Percentiles rank a stretch among this genome's conserved stretches.
Evolutionary conservation across 371 early-diverging fungal genomes (phyloP).

Genomic region (Capillidium heterosporum): DNA sequence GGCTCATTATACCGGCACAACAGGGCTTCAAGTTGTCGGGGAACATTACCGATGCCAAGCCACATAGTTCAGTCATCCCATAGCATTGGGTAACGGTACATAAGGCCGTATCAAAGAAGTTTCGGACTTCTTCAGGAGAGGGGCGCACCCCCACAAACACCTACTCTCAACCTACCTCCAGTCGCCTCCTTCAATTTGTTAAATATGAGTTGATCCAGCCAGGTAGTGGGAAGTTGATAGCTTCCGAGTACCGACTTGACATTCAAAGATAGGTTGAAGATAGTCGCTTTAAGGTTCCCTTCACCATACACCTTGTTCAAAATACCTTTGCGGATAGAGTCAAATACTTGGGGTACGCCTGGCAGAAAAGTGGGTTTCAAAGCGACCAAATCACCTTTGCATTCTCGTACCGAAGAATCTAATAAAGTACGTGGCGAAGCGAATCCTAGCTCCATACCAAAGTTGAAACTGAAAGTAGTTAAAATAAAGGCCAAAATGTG

Average conservation of each 20-base stretch:
- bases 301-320: constrained; percentile 41
- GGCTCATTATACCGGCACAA: constrained; percentile 73
- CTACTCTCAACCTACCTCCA: constrained; percentile 80
- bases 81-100: constrained; percentile 81
- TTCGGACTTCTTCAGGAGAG: constrained; percentile 64
- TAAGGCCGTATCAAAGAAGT: constrained; percentile 65
- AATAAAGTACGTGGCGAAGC: constrained; percentile 72
- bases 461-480: constrained; percentile 46
- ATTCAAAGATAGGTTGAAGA: constrained; percentile 68
- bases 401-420: constrained; percentile 76
- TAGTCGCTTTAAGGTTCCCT: constrained; percentile 34
- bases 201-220: background rate
- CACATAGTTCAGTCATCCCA: constrained; percentile 50
- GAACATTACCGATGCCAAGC: constrained; percentile 41
- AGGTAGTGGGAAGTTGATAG: background rate
- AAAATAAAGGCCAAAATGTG: constrained; percentile 81
- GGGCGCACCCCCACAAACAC: constrained; percentile 90
- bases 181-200: constrained; percentile 31
- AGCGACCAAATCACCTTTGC: constrained; percentile 85
- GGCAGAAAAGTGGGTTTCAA: constrained; percentile 81
- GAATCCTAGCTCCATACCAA: constrained; percentile 72
- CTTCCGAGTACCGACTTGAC: too few relatives aligned
- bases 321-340: constrained; percentile 80
- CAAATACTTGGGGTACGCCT: constrained; percentile 88
- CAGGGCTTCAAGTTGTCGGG: constrained; percentile 40